Conservation (phyloP, 495 filamentous ascomycete species). For the Acidiella bohemica region DNA sequence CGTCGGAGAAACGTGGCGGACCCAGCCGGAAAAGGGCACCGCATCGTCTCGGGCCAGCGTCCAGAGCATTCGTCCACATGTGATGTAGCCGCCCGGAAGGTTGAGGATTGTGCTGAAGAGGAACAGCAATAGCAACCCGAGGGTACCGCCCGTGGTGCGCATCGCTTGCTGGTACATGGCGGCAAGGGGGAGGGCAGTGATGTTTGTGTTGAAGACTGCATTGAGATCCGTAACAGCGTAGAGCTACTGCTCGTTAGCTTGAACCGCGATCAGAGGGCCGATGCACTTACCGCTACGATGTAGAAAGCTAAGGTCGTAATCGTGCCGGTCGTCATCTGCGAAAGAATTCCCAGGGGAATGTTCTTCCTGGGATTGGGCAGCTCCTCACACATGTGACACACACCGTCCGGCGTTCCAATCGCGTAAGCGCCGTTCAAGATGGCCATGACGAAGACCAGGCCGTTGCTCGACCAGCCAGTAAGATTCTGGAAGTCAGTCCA, state of each 20-base stretch:
- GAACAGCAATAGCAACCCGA: constrained; percentile 56
- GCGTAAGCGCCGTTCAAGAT: constrained; percentile 81
- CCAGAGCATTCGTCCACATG: constrained; percentile 65
- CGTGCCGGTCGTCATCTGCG: constrained; percentile 38
- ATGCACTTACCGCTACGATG: constrained; percentile 39
- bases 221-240: constrained; percentile 56
- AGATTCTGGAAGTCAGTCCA: constrained; percentile 38
- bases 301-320: constrained; percentile 58
- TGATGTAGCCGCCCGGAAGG: constrained; percentile 23
- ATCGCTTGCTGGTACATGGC: constrained; percentile 71
- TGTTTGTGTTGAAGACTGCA: constrained; percentile 35
- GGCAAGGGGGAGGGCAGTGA: constrained; percentile 34
- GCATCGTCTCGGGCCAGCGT: constrained; percentile 62
- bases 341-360: constrained; percentile 13
- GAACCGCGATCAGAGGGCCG: background rate
- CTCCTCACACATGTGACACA: constrained; percentile 72
- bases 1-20: constrained; percentile 35
- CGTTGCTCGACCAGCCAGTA: constrained; percentile 53
- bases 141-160: constrained; percentile 39
- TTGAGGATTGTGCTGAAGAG: constrained; percentile 31
- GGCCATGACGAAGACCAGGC: constrained; percentile 64
- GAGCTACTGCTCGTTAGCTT: constrained; percentile 23
- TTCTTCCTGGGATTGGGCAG: constrained; percentile 37
- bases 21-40: constrained; percentile 35
- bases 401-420: constrained; percentile 51